Conservation (phyloP, 1,139 yeast genomes). For the Suhomyces bolitotheri region DNA sequence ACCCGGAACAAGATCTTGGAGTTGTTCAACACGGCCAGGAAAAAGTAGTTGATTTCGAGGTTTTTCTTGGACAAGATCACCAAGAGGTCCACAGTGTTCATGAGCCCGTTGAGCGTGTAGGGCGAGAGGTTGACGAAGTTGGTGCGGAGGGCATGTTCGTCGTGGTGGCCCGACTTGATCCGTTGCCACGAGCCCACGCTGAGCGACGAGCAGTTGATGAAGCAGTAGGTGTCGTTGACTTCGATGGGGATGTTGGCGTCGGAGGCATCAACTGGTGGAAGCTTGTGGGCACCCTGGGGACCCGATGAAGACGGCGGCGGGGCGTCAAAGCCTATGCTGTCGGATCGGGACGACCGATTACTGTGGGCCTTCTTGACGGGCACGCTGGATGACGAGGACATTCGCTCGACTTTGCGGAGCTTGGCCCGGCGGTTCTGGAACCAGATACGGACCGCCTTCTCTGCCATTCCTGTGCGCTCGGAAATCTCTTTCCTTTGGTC, state of each 20-base stretch:
- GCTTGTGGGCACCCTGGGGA: not conserved
- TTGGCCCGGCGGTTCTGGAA: slow-evolving; percentile 91
- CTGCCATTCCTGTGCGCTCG: slow-evolving; percentile 79
- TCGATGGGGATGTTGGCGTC: slow-evolving; percentile 44
- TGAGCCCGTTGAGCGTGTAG: slow-evolving; percentile 56
- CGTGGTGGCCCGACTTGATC: slow-evolving; percentile 60
- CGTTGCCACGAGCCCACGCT: slow-evolving; percentile 82
- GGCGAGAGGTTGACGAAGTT: slow-evolving; percentile 66
- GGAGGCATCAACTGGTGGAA: not conserved
- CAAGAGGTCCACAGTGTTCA: slow-evolving; percentile 67
- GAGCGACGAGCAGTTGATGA: slow-evolving; percentile 64
- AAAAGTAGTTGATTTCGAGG: slow-evolving; percentile 70
- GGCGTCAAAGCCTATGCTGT: slow-evolving; percentile 13
- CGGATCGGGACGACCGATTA: slow-evolving; percentile 8
- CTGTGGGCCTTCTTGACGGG: slow-evolving; percentile 7
- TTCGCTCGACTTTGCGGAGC: slow-evolving; percentile 52
- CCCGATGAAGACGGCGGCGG: slow-evolving; percentile 1
- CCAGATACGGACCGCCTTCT: slow-evolving; percentile 92
- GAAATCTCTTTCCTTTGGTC: slow-evolving; percentile 72
- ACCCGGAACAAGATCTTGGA: slow-evolving; percentile 69
- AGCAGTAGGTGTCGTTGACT: slow-evolving; percentile 65
- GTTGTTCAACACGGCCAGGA: slow-evolving; percentile 65
- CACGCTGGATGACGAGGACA: slow-evolving; percentile 23
- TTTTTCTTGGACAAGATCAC: slow-evolving; percentile 68
- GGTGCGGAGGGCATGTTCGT: slow-evolving; percentile 39